Conservation (phyloP, 2,329 filamentous ascomycete genomes). For the Teratosphaeria gauchensis region DNA sequence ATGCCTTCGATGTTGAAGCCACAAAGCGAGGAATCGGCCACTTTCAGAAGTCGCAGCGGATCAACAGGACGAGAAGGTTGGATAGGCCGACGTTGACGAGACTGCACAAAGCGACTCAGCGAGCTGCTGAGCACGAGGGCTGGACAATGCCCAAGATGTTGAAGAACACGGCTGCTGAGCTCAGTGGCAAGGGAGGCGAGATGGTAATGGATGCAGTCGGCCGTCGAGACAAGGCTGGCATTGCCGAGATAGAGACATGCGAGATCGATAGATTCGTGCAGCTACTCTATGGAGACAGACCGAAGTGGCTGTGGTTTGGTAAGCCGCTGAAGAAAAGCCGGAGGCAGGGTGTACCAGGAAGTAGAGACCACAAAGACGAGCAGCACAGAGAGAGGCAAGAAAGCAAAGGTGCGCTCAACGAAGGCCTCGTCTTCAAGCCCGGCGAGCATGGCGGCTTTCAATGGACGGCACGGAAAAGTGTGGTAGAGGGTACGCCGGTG, state of each 20-base stretch:
- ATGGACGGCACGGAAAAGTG: constrained; percentile 40
- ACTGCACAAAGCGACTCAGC: constrained; percentile 75
- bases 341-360: constrained; percentile 4
- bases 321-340: constrained; percentile 59
- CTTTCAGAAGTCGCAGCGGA: constrained; percentile 82
- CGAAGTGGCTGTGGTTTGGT: constrained; percentile 92
- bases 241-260: constrained; percentile 84
- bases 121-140: constrained; percentile 77
- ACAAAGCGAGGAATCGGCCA: constrained; percentile 76
- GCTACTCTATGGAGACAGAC: constrained; percentile 67
- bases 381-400: constrained; percentile 2
- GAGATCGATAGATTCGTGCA: constrained; percentile 78
- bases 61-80: constrained; percentile 66
- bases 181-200: constrained; percentile 87
- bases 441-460: constrained; percentile 44
- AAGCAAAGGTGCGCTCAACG: not conserved
- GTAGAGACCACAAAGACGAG: not conserved
- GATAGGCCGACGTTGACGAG: constrained; percentile 75
- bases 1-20: constrained; percentile 75
- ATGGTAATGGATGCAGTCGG: constrained; percentile 93
- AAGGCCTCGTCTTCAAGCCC: constrained; percentile 42
- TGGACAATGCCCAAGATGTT: constrained; percentile 92
- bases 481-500: constrained; percentile 36
- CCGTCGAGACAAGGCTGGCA: constrained; percentile 70
- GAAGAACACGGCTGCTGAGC: constrained; percentile 87